These are phyloP conservation scores for Atkinsonella texensis DNA, from an alignment of 2,329 filamentous ascomycete genomes.

Conservation along the genomic window DNA sequence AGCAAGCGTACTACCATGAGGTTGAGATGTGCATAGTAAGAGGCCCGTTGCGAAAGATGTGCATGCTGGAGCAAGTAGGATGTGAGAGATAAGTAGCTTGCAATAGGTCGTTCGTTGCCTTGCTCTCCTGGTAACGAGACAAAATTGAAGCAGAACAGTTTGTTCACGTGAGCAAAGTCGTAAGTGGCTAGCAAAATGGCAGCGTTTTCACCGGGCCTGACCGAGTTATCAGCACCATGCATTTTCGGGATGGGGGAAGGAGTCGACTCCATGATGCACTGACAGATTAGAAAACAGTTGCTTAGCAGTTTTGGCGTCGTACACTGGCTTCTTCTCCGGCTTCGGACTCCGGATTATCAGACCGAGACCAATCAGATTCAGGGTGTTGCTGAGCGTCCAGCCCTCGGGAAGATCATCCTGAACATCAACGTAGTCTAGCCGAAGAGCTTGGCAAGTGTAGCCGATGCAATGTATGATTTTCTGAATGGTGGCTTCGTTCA, in stretches of 20 bases:
- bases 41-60: conserved; percentile 65
- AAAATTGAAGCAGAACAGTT: conserved; percentile 81
- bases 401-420: conserved; percentile 84
- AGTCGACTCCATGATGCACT: conserved; percentile 22
- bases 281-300: conserved; percentile 69
- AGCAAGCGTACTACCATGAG: conserved; percentile 77
- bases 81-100: conserved; percentile 72
- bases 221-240: not conserved
- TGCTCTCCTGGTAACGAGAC: conserved; percentile 53
- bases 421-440: conserved; percentile 70
- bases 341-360: conserved; percentile 58
- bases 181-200: conserved; percentile 76
- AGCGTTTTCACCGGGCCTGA: conserved; percentile 65
- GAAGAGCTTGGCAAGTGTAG: conserved; percentile 52
- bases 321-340: conserved; percentile 41
- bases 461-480: conserved; percentile 72
- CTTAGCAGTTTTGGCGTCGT: conserved; percentile 71
- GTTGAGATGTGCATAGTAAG: conserved; percentile 74
- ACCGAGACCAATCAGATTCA: conserved; percentile 77
- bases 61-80: conserved; percentile 94
- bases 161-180: conserved; percentile 90
- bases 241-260: not conserved
- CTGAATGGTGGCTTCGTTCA: conserved; percentile 78
- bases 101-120: conserved; percentile 60
- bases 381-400: conserved; percentile 71